A percentile compares a stretch with the other conserved stretches of the same genome.
Evolutionary conservation across 495 filamentous ascomycete genomes (phyloP).

Genomic region (Acidomyces sp.): DNA sequence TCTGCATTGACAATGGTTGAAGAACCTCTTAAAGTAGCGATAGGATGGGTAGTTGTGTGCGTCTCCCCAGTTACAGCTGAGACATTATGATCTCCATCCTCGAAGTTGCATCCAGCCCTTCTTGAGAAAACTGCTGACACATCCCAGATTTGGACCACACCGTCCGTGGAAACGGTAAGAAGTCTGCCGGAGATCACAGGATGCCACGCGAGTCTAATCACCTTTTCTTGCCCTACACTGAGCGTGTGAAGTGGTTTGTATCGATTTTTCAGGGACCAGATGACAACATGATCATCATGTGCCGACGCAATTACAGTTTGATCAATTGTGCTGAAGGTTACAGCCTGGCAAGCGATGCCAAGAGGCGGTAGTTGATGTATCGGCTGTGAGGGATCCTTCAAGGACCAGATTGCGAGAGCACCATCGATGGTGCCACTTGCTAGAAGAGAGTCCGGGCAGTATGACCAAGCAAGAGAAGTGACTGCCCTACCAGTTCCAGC

Average conservation of each 20-base stretch:
- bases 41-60: neutral
- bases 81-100: constrained; percentile 2
- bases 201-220: constrained; percentile 5
- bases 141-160: constrained; percentile 4
- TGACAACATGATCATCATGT: neutral
- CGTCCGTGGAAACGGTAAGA: constrained; percentile 2
- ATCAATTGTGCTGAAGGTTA: neutral
- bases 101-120: neutral
- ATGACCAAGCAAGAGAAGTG: neutral
- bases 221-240: neutral
- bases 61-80: constrained; percentile 5
- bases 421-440: constrained; percentile 9
- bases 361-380: neutral
- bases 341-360: neutral
- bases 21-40: neutral
- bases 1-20: neutral
- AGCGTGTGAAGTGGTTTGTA: neutral
- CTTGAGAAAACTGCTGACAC: neutral
- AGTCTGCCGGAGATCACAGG: constrained; percentile 1
- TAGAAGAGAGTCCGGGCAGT: neutral
- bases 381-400: neutral
- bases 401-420: neutral
- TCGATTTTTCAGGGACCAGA: neutral
- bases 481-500: constrained; percentile 5
- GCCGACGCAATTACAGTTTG: neutral